phyloP scores from a whole-genome alignment of 2,329 filamentous ascomycete genomes.

The Diaporthe ilicicola region DNA sequence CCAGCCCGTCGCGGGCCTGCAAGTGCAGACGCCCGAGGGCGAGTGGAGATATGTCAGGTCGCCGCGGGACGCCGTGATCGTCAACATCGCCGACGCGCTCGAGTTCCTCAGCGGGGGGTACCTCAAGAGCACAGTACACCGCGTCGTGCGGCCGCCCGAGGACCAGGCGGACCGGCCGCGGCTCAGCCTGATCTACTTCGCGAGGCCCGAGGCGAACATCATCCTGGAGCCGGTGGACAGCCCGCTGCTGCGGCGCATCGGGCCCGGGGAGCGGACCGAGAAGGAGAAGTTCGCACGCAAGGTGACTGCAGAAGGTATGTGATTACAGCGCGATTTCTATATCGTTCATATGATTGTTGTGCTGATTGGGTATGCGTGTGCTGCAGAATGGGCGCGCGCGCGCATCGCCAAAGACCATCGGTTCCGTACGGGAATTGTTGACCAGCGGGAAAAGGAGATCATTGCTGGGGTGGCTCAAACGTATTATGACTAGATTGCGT shows the following conservation, averaged over 20 bases:
- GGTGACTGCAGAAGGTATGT: slow-evolving; percentile 39
- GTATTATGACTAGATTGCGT: slow-evolving; percentile 34
- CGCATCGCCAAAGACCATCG: slow-evolving; percentile 40
- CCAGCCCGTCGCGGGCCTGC: slow-evolving; percentile 62
- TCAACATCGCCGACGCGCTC: slow-evolving; percentile 56
- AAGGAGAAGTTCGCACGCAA: slow-evolving; percentile 36
- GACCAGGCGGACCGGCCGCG: slow-evolving; percentile 38
- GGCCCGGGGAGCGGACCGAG: slow-evolving; percentile 34
- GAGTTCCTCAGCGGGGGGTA: slow-evolving; percentile 48
- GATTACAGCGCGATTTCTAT: too few relatives aligned
- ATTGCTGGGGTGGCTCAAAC: slow-evolving; percentile 38
- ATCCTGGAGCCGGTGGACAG: slow-evolving; percentile 36
- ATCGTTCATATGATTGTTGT: background rate
- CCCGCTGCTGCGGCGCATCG: slow-evolving; percentile 25
- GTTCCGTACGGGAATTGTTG: slow-evolving; percentile 37
- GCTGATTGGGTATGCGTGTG: background rate
- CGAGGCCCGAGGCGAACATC: slow-evolving; percentile 38
- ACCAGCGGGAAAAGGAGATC: slow-evolving; percentile 38
- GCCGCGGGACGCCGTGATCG: slow-evolving; percentile 49
- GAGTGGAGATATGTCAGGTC: slow-evolving; percentile 40
- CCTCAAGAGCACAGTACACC: slow-evolving; percentile 41
- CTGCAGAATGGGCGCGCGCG: slow-evolving; percentile 38
- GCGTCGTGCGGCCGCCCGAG: slow-evolving; percentile 39
- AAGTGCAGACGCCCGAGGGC: slow-evolving; percentile 54
- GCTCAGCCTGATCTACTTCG: slow-evolving; percentile 41